Percentiles rank a stretch among this genome's conserved stretches.
Evolutionary conservation across 352 stramenopile species (phyloP).

Genomic region (Phytophthora cryptogea): DNA sequence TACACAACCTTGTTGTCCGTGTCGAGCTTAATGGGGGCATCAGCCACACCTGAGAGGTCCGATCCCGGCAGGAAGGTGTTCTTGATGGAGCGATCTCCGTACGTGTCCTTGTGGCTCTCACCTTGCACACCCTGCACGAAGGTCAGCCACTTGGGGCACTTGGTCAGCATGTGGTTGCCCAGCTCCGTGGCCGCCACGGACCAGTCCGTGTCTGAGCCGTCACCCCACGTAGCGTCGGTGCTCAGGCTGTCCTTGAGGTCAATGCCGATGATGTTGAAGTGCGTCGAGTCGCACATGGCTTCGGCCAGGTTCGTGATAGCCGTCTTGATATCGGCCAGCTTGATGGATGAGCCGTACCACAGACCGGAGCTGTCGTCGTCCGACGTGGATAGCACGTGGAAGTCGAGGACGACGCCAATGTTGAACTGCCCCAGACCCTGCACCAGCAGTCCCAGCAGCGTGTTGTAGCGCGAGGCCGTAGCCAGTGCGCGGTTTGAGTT

Average conservation of each 20-base stretch:
- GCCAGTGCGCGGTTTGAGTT: conserved; percentile 82
- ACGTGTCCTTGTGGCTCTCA: conserved; percentile 69
- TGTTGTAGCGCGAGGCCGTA: conserved; percentile 65
- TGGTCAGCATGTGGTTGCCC: conserved; percentile 64
- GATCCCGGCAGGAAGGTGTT: conserved; percentile 72
- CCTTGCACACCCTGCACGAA: conserved; percentile 80
- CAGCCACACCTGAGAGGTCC: conserved; percentile 56
- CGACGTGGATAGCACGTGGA: conserved; percentile 67
- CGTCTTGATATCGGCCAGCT: conserved; percentile 71
- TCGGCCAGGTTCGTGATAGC: conserved; percentile 76
- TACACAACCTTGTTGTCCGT: conserved; percentile 82
- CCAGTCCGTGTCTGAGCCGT: conserved; percentile 81
- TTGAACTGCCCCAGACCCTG: conserved; percentile 78
- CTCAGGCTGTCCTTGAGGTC: conserved; percentile 80
- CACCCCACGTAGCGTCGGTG: conserved; percentile 73
- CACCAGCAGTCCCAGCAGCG: conserved; percentile 59
- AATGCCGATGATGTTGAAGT: conserved; percentile 88
- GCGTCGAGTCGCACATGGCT: conserved; percentile 74
- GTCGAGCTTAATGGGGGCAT: conserved; percentile 57
- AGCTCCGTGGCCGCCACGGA: conserved; percentile 65
- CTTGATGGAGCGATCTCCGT: conserved; percentile 59
- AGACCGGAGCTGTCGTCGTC: conserved; percentile 52
- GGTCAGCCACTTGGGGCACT: conserved; percentile 76
- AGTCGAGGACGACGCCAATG: conserved; percentile 82
- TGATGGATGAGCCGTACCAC: conserved; percentile 82